Conservation (phyloP, 139 green algal genomes). For the Chlorella ohadii region DNA sequence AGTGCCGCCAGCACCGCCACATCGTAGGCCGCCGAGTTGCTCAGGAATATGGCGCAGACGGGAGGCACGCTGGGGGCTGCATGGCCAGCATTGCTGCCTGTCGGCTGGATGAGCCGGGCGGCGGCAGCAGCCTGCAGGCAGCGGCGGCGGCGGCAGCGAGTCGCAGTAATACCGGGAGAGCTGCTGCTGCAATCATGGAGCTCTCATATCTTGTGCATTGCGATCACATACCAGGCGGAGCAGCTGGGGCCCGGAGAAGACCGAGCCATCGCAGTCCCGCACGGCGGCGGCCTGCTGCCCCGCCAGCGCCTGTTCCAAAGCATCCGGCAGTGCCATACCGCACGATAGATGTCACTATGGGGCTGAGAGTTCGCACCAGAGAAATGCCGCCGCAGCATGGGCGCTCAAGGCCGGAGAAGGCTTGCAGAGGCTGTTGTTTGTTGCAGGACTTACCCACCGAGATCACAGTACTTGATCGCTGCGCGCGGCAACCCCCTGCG, state of each 20-base stretch:
- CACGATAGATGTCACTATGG: no score
- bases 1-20: conserved; percentile 23
- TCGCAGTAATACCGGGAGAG: neutral
- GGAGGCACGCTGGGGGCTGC: neutral
- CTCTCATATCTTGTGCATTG: neutral
- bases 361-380: no score
- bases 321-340: no score
- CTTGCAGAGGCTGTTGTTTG: no score
- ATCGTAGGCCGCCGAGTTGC: conserved; percentile 36
- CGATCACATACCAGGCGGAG: neutral
- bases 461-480: no score
- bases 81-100: neutral
- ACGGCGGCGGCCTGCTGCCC: no score
- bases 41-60: conserved; percentile 24
- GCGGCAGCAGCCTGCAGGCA: neutral
- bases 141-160: neutral
- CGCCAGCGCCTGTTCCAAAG: no score
- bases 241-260: neutral
- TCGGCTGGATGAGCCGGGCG: neutral
- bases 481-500: no score
- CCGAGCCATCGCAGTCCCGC: no score
- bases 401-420: no score
- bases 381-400: no score
- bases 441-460: no score
- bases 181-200: neutral